These are phyloP conservation scores for Hevea brasiliensis DNA, from an alignment of 345 rosid species.

Conservation along the genomic window DNA sequence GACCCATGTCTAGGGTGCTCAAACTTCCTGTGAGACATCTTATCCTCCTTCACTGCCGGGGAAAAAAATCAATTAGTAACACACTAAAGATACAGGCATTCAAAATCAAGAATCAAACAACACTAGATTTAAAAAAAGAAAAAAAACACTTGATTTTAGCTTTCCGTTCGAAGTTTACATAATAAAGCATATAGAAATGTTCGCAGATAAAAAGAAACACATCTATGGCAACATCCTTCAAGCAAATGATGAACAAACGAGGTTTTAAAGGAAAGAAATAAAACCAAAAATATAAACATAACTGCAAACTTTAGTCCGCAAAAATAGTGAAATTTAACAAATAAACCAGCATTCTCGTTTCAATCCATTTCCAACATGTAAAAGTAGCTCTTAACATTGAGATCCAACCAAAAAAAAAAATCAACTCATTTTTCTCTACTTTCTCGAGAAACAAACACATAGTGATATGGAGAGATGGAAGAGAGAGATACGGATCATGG, in stretches of 20 bases:
- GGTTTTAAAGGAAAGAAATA: background rate
- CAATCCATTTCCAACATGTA: background rate
- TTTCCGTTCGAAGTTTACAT: too few species aligned
- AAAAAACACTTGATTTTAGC: too few species aligned
- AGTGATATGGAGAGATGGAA: background rate
- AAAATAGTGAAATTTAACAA: background rate
- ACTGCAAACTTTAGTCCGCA: background rate
- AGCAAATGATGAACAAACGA: background rate
- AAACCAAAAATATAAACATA: background rate
- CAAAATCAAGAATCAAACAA: background rate
- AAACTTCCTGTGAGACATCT: constrained; percentile 93
- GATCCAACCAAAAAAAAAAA: background rate
- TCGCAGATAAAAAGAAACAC: too few species aligned
- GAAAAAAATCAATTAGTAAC: background rate
- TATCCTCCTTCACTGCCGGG: constrained; percentile 20
- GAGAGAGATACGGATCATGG: background rate
- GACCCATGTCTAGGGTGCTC: constrained; percentile 97
- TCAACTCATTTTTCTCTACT: background rate
- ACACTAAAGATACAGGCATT: background rate
- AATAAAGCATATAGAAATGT: background rate
- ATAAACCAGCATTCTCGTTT: background rate
- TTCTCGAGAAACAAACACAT: constrained; percentile 12
- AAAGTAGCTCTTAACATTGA: background rate
- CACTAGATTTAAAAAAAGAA: background rate
- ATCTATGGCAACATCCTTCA: background rate